These are phyloP conservation scores for Pugionium dolabratum DNA, from an alignment of 345 rosid species.

Conservation along the genomic window DNA sequence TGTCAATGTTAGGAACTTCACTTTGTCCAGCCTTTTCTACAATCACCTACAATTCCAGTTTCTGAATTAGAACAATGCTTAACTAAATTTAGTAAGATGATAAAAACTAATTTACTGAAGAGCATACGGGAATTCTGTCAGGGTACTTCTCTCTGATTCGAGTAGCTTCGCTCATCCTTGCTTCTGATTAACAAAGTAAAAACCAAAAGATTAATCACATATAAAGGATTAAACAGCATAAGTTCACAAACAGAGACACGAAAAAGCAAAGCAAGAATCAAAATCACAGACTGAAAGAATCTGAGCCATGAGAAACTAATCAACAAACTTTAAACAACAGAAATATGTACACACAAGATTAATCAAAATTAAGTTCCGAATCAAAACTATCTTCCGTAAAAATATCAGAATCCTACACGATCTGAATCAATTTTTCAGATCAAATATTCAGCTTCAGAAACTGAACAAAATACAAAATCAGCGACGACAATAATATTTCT, in stretches of 20 bases:
- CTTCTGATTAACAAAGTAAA: slow-evolving; percentile 49
- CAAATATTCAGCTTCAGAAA: not conserved
- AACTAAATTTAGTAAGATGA: not conserved
- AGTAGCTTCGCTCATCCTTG: slow-evolving; percentile 76
- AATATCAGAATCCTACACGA: slow-evolving; percentile 3
- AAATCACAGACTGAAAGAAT: not conserved
- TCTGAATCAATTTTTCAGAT: not conserved
- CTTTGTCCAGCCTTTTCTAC: slow-evolving; percentile 88
- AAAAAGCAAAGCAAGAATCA: not conserved
- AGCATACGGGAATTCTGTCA: slow-evolving; percentile 84
- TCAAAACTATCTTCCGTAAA: not conserved
- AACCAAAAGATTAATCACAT: slow-evolving; percentile 3
- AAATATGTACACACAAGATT: not conserved
- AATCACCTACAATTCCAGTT: slow-evolving; percentile 57
- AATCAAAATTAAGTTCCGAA: not conserved
- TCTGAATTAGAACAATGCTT: slow-evolving; percentile 26
- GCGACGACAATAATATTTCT: not conserved
- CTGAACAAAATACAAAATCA: not conserved
- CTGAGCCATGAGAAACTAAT: not conserved
- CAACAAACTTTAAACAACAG: too few relatives aligned
- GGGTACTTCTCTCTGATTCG: slow-evolving; percentile 89
- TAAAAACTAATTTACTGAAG: not conserved
- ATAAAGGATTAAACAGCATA: not conserved
- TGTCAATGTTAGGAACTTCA: slow-evolving; percentile 94
- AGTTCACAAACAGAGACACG: not conserved